Evolutionary conservation across 116 monocot species (phyloP), one percentile per base, ranked within the genome.

Genomic region (Iris pallida): DNA sequence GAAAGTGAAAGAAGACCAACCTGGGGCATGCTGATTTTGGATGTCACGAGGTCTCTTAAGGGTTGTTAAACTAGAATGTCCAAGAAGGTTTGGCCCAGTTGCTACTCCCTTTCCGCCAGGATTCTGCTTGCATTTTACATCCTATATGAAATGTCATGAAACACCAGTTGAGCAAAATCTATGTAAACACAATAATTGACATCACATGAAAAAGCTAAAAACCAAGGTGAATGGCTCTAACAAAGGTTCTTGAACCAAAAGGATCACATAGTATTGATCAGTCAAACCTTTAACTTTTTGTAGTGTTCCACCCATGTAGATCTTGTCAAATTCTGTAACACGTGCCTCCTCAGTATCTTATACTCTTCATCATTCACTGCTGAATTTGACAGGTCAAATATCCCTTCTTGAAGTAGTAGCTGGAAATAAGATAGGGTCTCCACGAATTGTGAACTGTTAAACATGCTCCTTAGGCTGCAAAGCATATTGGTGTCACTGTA

Each of bases 401-500:
- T 55, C 44, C 94, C 94, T 44, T 85, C 80, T 47, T 19, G 52
- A 65, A 87, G 80, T 47, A 94, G 71, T 71, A 79, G 76, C 69
- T 88, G 84, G 74, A 76, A 94, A 75, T 68, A 77, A 53, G 78
- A 77, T 6, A 90, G 57, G 68, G 73, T 73, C 68, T 87, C 83
- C 66, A 60, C 19, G 59, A 94, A 90, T 18, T 85, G 83, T 2
- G 73, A 60, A 52, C 86, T 80, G 1, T 20, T 20, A 79, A 90
- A 94, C 87, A 90, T 79, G 59, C 56, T 80, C 44, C 48, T 69
- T 40, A 94, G 76, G 79, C 94, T 94, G 94, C 73, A 76, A 68
- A 72, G 15, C 2, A 63, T 62, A 13, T 11, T 7, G 12, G 9
- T 47, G n/a, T 68, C 19, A 54, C 14, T 44, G 6, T 5, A 61